phyloP scores from a whole-genome alignment of 129 eudicot species.

The Erigeron canadensis region DNA sequence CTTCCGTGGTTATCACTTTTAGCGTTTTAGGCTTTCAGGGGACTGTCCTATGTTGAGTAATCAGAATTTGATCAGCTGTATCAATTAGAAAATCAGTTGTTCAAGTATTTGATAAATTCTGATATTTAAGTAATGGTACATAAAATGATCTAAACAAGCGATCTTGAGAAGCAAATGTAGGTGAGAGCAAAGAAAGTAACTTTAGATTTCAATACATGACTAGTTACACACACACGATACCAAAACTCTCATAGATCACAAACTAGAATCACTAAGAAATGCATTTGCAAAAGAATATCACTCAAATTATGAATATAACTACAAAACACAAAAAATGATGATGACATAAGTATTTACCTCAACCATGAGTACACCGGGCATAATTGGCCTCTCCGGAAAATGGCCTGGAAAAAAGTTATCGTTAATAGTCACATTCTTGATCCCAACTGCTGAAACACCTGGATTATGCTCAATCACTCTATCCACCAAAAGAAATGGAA shows the following conservation, averaged over 20 bases:
- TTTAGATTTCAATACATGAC: constrained; percentile 1
- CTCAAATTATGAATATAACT: not conserved
- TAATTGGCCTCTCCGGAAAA: constrained; percentile 97
- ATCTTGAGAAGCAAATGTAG: not conserved
- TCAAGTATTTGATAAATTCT: too few relatives aligned
- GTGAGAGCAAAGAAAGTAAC: constrained; percentile 5
- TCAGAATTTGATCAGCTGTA: too few relatives aligned
- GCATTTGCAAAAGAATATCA: constrained; percentile 11
- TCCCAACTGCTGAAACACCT: constrained; percentile 91
- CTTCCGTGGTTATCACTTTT: too few relatives aligned
- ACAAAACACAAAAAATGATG: constrained; percentile 43
- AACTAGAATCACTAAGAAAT: not conserved
- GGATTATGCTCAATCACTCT: constrained; percentile 88
- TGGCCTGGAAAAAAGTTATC: constrained; percentile 97
- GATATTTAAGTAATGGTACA: too few relatives aligned
- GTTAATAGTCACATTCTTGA: constrained; percentile 95
- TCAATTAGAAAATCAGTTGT: too few relatives aligned
- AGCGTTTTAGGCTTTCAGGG: too few relatives aligned
- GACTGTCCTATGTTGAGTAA: too few relatives aligned
- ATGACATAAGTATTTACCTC: constrained; percentile 66
- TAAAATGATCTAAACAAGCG: not conserved
- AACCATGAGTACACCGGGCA: constrained; percentile 99
- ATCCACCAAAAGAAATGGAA: constrained; percentile 93
- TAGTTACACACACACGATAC: not conserved
- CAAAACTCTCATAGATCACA: not conserved